Evolutionary conservation across 1,139 yeast species (phyloP).

Genomic region (Taiozyma onychis): DNA sequence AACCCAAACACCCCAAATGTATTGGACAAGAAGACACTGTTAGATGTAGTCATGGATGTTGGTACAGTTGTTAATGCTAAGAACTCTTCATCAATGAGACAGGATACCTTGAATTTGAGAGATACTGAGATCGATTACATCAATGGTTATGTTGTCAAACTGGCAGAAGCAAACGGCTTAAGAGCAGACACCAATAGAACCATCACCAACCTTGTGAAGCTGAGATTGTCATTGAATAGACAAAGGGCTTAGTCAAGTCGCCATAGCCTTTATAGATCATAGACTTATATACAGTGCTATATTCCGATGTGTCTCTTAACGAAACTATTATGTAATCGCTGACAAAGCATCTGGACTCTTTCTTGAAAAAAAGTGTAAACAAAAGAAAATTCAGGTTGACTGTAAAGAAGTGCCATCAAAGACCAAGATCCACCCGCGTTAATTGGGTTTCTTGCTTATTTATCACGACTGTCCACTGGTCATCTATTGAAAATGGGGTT

Average conservation of each 20-base stretch:
- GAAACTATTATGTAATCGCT: not conserved
- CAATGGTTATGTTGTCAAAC: constrained; percentile 60
- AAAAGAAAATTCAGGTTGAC: constrained; percentile 2
- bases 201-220: constrained; percentile 27
- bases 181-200: constrained; percentile 27
- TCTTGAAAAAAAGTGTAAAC: constrained; percentile 6
- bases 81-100: constrained; percentile 86
- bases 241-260: constrained; percentile 3
- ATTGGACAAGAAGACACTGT: constrained; percentile 40
- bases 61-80: constrained; percentile 41
- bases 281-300: not conserved
- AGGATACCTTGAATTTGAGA: constrained; percentile 52
- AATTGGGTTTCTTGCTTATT: not conserved
- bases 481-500: constrained; percentile 12
- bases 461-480: not conserved
- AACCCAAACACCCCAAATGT: constrained; percentile 22
- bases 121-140: constrained; percentile 75
- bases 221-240: constrained; percentile 23
- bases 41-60: constrained; percentile 37
- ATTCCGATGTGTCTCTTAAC: not conserved
- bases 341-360: not conserved
- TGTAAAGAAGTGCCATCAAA: not conserved
- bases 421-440: not conserved
- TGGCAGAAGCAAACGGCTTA: constrained; percentile 34
- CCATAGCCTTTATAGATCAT: not conserved